These are phyloP conservation scores for Fusarium coicis DNA, from an alignment of 2,329 filamentous ascomycete species.

Conservation along the genomic window DNA sequence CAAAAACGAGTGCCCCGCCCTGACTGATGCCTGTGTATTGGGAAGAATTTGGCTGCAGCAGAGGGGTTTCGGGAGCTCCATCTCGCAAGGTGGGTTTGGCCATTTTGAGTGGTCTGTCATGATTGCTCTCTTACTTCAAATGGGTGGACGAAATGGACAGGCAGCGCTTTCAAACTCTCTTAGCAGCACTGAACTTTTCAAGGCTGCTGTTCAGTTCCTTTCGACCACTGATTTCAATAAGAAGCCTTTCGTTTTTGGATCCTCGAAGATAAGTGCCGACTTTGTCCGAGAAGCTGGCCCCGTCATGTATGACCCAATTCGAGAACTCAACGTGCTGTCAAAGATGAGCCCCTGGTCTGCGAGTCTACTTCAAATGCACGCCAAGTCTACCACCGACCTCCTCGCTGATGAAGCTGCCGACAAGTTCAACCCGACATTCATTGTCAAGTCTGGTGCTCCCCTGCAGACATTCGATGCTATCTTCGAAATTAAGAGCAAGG, in stretches of 20 bases:
- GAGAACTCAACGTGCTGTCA: constrained; percentile 84
- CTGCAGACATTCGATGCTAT: constrained; percentile 66
- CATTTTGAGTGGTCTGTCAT: constrained; percentile 91
- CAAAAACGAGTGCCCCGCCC: constrained; percentile 75
- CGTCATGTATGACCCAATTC: constrained; percentile 79
- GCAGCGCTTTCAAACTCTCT: constrained; percentile 81
- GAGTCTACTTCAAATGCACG: constrained; percentile 76
- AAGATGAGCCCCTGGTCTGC: constrained; percentile 94
- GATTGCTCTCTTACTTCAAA: constrained; percentile 81
- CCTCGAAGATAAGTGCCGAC: constrained; percentile 47
- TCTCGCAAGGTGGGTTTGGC: constrained; percentile 87
- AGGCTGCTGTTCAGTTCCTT: constrained; percentile 90
- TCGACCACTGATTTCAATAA: constrained; percentile 77
- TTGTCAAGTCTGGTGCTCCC: constrained; percentile 67
- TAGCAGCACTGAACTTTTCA: constrained; percentile 94
- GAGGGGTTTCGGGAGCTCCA: constrained; percentile 77
- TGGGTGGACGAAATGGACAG: constrained; percentile 77
- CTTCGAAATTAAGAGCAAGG: constrained; percentile 50
- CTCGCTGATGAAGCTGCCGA: constrained; percentile 79
- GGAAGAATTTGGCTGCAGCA: constrained; percentile 91
- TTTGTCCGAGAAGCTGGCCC: constrained; percentile 63
- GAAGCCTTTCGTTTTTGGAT: constrained; percentile 68
- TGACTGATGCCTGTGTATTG: constrained; percentile 85
- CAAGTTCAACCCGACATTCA: constrained; percentile 88
- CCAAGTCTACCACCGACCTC: constrained; percentile 77